phyloP scores from a whole-genome alignment of 1,284 basidiomycete species.

The Naganishia cerealis region DNA sequence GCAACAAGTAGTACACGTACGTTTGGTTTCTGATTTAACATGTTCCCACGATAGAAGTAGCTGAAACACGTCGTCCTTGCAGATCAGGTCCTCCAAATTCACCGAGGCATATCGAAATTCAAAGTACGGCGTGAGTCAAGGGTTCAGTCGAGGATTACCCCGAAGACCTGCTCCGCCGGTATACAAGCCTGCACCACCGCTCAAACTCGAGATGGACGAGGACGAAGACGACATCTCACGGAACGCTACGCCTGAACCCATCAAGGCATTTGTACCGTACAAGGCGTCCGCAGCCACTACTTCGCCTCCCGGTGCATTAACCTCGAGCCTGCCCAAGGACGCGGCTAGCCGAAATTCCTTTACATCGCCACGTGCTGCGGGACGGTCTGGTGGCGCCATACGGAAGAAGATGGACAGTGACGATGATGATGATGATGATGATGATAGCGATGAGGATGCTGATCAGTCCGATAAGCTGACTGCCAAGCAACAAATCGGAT shows the following conservation, averaged over 20 bases:
- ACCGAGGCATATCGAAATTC: constrained; percentile 38
- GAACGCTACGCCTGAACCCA: constrained; percentile 1
- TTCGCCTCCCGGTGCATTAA: constrained; percentile 19
- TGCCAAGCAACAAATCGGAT: constrained; percentile 60
- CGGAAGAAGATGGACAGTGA: constrained; percentile 56
- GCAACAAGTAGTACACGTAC: constrained; percentile 74
- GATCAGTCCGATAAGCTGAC: constrained; percentile 42
- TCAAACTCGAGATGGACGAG: constrained; percentile 27
- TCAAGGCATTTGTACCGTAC: constrained; percentile 77
- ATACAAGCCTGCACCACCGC: constrained; percentile 19
- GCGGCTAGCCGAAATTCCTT: constrained; percentile 16
- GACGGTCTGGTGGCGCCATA: constrained; percentile 48
- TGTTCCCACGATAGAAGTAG: background rate
- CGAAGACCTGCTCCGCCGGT: constrained; percentile 24
- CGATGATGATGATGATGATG: constrained; percentile 56
- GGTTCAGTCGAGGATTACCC: constrained; percentile 12
- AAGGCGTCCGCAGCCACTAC: constrained; percentile 58
- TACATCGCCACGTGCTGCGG: constrained; percentile 33
- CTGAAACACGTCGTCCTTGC: constrained; percentile 42
- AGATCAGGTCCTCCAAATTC: constrained; percentile 34
- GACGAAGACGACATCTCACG: constrained; percentile 8
- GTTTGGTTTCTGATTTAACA: constrained; percentile 38
- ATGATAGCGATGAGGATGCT: constrained; percentile 48
- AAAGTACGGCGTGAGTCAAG: constrained; percentile 33
- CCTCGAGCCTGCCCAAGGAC: constrained; percentile 34